These are phyloP conservation scores for Rhodamnia argentea DNA, from an alignment of 345 rosid genomes.

Conservation along the genomic window DNA sequence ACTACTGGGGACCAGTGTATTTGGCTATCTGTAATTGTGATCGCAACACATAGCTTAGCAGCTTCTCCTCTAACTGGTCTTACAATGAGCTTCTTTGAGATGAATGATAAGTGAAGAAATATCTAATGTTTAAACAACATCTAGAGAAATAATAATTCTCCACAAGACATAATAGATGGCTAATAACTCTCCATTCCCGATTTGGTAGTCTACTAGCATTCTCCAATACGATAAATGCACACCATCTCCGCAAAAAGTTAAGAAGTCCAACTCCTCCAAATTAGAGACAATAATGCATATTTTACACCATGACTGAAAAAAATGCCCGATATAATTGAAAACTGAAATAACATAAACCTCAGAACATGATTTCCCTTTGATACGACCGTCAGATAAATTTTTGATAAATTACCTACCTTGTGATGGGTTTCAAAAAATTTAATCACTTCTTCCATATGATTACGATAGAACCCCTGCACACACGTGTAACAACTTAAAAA, in stretches of 20 bases:
- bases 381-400: neutral
- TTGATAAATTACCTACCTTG: conserved; percentile 40
- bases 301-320: neutral
- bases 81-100: neutral
- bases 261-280: neutral
- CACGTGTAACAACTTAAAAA: neutral
- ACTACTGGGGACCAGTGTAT: neutral
- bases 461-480: conserved; percentile 77
- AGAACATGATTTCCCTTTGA: neutral
- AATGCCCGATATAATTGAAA: neutral
- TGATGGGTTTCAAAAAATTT: conserved; percentile 85
- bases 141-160: neutral
- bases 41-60: neutral
- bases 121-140: neutral
- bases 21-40: neutral
- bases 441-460: conserved; percentile 97
- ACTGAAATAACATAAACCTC: neutral
- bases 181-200: neutral
- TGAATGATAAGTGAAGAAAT: neutral
- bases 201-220: neutral
- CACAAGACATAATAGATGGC: no score
- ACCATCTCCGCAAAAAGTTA: neutral
- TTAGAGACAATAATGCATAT: neutral
- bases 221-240: neutral
- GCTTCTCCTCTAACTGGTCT: neutral